A percentile compares a stretch with the other conserved stretches of the same genome.
Conservation (phyloP, 331 rosid genomes). For the Prunus yedoensis region DNA sequence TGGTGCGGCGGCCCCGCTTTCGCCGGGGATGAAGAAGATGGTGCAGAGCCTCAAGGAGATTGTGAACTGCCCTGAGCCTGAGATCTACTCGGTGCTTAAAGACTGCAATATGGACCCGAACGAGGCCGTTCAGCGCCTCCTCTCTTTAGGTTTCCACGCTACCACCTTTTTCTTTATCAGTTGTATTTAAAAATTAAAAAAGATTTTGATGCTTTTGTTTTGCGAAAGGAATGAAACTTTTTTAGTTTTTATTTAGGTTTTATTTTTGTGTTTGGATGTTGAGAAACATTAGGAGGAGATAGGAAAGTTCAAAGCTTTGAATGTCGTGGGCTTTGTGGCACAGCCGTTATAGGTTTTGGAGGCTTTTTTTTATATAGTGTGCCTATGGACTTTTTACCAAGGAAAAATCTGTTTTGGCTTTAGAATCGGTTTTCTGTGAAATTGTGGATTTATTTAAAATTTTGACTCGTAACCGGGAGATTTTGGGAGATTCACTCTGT, state of each 20-base stretch:
- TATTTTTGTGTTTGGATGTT: slow-evolving; percentile 11
- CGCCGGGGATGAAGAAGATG: slow-evolving; percentile 28
- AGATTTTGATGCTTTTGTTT: not conserved
- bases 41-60: slow-evolving; percentile 35
- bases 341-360: not conserved
- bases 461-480: not conserved
- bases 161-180: not conserved
- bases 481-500: not conserved
- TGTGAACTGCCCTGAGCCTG: slow-evolving; percentile 35
- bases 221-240: not conserved
- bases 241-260: not conserved
- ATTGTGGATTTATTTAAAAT: too few species aligned
- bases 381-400: not conserved
- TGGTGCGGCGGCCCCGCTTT: slow-evolving; percentile 7
- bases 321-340: slow-evolving; percentile 6
- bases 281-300: slow-evolving; percentile 9
- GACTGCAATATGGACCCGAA: slow-evolving; percentile 44
- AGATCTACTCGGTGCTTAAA: slow-evolving; percentile 36
- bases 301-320: not conserved
- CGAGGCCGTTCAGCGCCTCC: slow-evolving; percentile 39
- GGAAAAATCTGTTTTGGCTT: not conserved
- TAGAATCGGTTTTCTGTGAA: too few species aligned
- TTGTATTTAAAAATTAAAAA: not conserved
- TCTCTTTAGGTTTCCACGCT: slow-evolving; percentile 30
- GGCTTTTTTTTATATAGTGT: not conserved